Evolutionary conservation across 2,329 filamentous ascomycete species (phyloP).

Genomic region (Blastomyces emzantsi): DNA sequence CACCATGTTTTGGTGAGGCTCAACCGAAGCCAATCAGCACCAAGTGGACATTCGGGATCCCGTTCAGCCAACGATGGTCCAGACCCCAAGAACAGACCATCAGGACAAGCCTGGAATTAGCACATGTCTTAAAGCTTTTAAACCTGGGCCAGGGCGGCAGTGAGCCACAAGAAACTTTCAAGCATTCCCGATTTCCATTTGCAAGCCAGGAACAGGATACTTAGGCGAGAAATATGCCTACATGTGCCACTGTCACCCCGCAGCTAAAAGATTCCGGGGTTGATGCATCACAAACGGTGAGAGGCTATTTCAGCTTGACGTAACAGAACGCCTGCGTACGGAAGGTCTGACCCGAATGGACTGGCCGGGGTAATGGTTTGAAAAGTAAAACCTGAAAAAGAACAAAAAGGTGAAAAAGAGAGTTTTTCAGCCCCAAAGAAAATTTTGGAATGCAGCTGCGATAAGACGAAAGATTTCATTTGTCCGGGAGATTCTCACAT

Average conservation of each 20-base stretch:
- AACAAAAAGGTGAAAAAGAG: background rate
- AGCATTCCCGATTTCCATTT: background rate
- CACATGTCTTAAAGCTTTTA: background rate
- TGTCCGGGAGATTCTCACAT: background rate
- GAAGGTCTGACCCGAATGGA: background rate
- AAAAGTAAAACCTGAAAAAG: background rate
- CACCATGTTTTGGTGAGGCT: constrained; percentile 1
- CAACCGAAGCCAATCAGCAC: constrained; percentile 2
- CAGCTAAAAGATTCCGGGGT: constrained; percentile 1
- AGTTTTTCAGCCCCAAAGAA: background rate
- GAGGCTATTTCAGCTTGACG: background rate
- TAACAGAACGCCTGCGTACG: background rate
- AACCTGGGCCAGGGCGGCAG: background rate
- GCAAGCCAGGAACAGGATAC: constrained; percentile 11
- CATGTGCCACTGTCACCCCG: background rate
- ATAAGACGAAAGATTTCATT: background rate
- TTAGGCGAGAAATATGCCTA: constrained; percentile 8
- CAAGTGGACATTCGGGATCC: background rate
- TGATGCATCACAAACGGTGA: background rate
- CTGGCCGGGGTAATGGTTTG: background rate
- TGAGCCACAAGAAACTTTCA: constrained; percentile 3
- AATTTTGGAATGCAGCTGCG: constrained; percentile 1
- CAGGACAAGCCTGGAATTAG: background rate
- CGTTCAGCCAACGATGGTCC: background rate
- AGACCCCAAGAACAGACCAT: background rate